Evolutionary conservation across 805 yeast genomes (phyloP), one percentile per base, ranked within the genome.

Genomic region (Kodamaea hsintzibuensis): DNA sequence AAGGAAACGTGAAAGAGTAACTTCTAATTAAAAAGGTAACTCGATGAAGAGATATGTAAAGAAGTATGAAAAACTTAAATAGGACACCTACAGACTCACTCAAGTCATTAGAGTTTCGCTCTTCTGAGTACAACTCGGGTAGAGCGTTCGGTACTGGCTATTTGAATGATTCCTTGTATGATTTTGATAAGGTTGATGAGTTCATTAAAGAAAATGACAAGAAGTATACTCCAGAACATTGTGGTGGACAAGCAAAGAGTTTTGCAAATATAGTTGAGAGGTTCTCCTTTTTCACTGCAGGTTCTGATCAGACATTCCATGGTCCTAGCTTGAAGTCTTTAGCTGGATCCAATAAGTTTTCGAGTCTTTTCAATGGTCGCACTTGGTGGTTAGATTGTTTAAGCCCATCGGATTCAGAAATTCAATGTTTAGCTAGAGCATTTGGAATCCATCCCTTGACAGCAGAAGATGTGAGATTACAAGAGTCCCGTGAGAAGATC

Each of bases 291-390:
- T 92, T 91, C 66, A 84, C 86, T 43, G 83, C 96, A 0, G 91
- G 88, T 54, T 77, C 85, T 16, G 97, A 91, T 54, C 95, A 88
- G 63, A 93, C 98, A 0, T 78, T 90, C 25, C 98, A 92, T 71
- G 88, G 96, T 1, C 86, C 96, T 2, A 97, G 91, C 64, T 79
- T 93, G 40, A 87, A 95, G 2, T 84, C 95, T 0, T 72, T 93
- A 52, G 82, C 89, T 2, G 87, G 84, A 1, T 2, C 44, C 60
- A 76, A 86, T 1, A 82, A 89, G 61, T 78, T 84, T 55, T 82
- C 84, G 13, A 40, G 25, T 17, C 70, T 91, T 45, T 91, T 92
- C 67, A 37, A 42, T 6, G 22, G 35, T 9, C 87, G 91, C 1
- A 85, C 91, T 3, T 92, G 98, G 98, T 93, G 98, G 66, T 56